Conservation (phyloP, 495 filamentous ascomycete species). For the Xylaria intraflava region DNA sequence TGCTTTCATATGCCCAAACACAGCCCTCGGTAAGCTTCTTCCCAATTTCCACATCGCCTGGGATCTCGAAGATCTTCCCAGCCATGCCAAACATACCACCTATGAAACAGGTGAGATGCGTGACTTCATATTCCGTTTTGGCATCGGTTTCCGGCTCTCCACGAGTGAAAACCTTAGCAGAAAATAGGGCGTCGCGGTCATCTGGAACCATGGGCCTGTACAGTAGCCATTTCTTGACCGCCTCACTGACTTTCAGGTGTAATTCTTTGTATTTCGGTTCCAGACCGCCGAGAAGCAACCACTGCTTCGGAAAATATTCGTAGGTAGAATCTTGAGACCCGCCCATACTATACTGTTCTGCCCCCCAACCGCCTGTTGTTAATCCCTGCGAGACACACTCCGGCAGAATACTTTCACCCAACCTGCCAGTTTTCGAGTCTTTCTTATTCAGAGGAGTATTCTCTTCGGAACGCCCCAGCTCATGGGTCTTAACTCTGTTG, state of each 20-base stretch:
- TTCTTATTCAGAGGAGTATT: constrained; percentile 16
- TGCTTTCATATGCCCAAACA: constrained; percentile 84
- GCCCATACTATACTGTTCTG: constrained; percentile 53
- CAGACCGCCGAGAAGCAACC: constrained; percentile 71
- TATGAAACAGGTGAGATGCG: constrained; percentile 82
- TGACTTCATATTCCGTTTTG: constrained; percentile 51
- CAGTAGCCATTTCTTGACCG: constrained; percentile 67
- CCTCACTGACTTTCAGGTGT: constrained; percentile 67
- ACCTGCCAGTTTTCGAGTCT: constrained; percentile 13
- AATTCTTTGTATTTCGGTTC: constrained; percentile 74
- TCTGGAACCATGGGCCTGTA: constrained; percentile 79
- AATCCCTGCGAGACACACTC: constrained; percentile 50
- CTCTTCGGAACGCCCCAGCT: constrained; percentile 14
- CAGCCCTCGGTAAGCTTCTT: constrained; percentile 84
- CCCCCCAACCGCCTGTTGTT: constrained; percentile 28
- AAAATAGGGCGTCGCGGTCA: constrained; percentile 70
- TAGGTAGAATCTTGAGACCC: constrained; percentile 86
- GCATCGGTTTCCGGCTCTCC: constrained; percentile 35
- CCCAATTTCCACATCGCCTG: constrained; percentile 74
- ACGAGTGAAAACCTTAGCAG: constrained; percentile 40
- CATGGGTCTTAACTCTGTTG: neutral
- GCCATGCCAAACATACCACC: constrained; percentile 93
- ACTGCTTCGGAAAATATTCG: constrained; percentile 88
- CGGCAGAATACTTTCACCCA: constrained; percentile 6
- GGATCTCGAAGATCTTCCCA: constrained; percentile 75